A percentile compares a stretch with the other conserved stretches of the same genome.
Conservation (phyloP, 1,284 basidiomycete genomes). For the Apiotrichum mycotoxinovorans region DNA sequence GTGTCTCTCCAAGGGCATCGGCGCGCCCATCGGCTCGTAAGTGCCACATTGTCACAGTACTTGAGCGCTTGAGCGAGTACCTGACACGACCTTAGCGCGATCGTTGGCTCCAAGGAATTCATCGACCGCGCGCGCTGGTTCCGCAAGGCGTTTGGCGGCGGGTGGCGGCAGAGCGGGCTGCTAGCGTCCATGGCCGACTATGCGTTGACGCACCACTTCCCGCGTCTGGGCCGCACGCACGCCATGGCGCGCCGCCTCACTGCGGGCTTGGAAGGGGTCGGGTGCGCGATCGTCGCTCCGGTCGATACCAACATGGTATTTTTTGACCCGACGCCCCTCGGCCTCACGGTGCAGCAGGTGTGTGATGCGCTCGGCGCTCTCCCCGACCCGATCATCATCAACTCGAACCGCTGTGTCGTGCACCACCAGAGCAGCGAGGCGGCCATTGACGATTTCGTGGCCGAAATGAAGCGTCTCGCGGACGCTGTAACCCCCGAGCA, state of each 20-base stretch:
- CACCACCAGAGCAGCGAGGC: slow-evolving; percentile 81
- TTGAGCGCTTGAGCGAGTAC: no score
- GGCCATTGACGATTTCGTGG: slow-evolving; percentile 58
- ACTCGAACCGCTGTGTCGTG: slow-evolving; percentile 62
- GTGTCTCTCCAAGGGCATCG: slow-evolving; percentile 95
- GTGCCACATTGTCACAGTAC: not conserved
- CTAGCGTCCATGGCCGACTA: slow-evolving; percentile 81
- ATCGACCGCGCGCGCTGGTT: slow-evolving; percentile 77
- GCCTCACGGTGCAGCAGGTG: slow-evolving; percentile 64
- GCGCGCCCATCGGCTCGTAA: slow-evolving; percentile 81
- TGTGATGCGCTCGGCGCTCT: slow-evolving; percentile 60
- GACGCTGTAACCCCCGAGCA: slow-evolving; percentile 3
- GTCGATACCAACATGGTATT: slow-evolving; percentile 94
- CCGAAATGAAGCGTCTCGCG: slow-evolving; percentile 34
- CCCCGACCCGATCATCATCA: slow-evolving; percentile 65
- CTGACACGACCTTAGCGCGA: slow-evolving; percentile 49
- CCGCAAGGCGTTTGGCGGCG: slow-evolving; percentile 91
- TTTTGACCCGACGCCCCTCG: slow-evolving; percentile 71
- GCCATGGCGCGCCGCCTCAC: slow-evolving; percentile 68
- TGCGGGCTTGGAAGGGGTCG: slow-evolving; percentile 66
- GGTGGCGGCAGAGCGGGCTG: slow-evolving; percentile 84
- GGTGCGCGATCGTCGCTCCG: slow-evolving; percentile 66
- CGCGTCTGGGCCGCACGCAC: slow-evolving; percentile 72
- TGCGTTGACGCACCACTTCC: slow-evolving; percentile 78
- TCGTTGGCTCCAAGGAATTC: slow-evolving; percentile 76